Evolutionary conservation across 1,284 basidiomycete genomes (phyloP).

Genomic region (Grifola frondosa): DNA sequence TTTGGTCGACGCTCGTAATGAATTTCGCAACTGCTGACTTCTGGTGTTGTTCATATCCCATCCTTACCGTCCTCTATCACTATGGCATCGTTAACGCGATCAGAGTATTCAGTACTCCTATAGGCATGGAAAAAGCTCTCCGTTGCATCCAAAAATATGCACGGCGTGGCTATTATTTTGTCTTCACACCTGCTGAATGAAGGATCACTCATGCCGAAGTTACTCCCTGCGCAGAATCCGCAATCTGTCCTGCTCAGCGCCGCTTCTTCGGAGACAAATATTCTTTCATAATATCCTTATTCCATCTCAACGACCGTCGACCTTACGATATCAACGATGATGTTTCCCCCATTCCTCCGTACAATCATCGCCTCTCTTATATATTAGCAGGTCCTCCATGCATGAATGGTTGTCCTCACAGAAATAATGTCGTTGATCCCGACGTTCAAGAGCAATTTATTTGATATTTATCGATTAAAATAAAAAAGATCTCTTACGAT

Average conservation of each 20-base stretch:
- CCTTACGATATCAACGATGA: too few relatives aligned
- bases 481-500: too few relatives aligned
- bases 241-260: background rate
- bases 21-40: background rate
- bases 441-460: too few relatives aligned
- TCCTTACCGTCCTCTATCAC: background rate
- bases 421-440: too few relatives aligned
- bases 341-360: too few relatives aligned
- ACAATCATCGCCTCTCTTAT: too few relatives aligned
- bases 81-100: background rate
- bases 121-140: background rate
- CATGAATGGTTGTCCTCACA: too few relatives aligned
- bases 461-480: too few relatives aligned
- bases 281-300: background rate
- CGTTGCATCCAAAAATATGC: background rate
- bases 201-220: too few relatives aligned
- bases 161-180: background rate
- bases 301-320: background rate
- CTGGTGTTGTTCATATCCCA: background rate
- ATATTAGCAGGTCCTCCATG: too few relatives aligned
- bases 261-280: background rate
- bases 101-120: background rate
- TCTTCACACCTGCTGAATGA: background rate
- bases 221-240: background rate
- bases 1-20: constrained; percentile 2